Evolutionary conservation across 1,139 yeast genomes (phyloP), one percentile per base, ranked within the genome.

Genomic region (Yamadazyma diddensiae): DNA sequence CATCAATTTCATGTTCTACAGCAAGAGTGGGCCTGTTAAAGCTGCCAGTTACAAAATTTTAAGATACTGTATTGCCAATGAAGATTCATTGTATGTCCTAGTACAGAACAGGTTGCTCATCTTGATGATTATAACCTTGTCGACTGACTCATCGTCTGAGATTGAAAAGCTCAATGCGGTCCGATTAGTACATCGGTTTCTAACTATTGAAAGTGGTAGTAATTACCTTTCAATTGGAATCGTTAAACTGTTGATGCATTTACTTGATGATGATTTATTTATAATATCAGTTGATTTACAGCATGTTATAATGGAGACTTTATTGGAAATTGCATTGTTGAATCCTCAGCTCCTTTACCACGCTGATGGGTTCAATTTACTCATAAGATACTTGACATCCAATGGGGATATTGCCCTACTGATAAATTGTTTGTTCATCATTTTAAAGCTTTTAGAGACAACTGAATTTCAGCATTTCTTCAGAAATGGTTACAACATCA

Each of bases 151-250:
- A 20, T 57, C 73, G 11, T 59, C 65, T 27, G 66, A 77, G 18
- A 56, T 77, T 3, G 97, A 90, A 49, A 73, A 92, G 41, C 79
- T 80, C 28, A 90, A 90, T 49, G 95, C 95, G 0, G 49, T 92
- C 23, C 83, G 82, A 47, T 62, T 90, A 19, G 58, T 87, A 1
- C 66, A 97, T 21, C 63, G 70, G 27, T 77, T 84, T 39, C 51
- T 84, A 8, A 78, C 71, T 25, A 65, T 78, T 2, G 76, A 75
- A 2, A 67, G 63, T 22, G 90, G 90, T 0, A 59, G 72, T 3
- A 63, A 67, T 17, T 71, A 73, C 40, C 52, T 88, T 9, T 73
- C 82, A 2, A 65, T 75, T 21, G 87, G 94, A 0, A 71, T 85
- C 3, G 65, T 85, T 1, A 78, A 88, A 37, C 80, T 94, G 1